Conservation (phyloP, 2,329 filamentous ascomycete species). For the Aspergillus aculeatus region DNA sequence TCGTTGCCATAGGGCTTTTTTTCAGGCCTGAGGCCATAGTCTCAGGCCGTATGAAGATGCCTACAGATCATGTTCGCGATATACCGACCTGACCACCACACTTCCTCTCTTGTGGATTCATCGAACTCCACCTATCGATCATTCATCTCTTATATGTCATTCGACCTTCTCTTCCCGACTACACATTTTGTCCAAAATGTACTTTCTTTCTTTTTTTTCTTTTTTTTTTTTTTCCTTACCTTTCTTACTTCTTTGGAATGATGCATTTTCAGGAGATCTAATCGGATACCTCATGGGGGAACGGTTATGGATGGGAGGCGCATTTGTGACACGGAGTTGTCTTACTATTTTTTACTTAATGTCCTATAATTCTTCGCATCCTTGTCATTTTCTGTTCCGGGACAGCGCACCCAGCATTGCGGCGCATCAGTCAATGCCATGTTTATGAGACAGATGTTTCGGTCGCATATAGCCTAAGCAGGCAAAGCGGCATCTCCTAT, state of each 20-base stretch:
- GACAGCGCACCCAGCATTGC: conserved; percentile 6
- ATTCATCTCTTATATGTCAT: not conserved
- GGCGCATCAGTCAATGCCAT: conserved; percentile 3
- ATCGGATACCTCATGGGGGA: conserved; percentile 18
- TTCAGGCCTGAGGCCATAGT: not conserved
- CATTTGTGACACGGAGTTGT: conserved; percentile 14
- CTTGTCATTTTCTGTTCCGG: conserved; percentile 7
- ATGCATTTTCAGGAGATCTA: conserved; percentile 11
- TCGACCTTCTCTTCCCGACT: not conserved
- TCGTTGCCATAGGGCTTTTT: not conserved
- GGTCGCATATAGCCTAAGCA: conserved; percentile 4
- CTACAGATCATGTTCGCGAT: not conserved
- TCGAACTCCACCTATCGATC: conserved; percentile 1
- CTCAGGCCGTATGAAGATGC: not conserved
- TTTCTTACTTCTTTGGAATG: not conserved
- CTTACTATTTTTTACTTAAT: conserved; percentile 15
- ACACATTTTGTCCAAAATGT: not conserved
- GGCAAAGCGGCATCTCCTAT: conserved; percentile 7
- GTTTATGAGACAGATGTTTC: conserved; percentile 17
- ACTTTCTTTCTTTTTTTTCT: too few species aligned
- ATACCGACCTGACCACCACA: conserved; percentile 7
- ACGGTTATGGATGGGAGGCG: conserved; percentile 16
- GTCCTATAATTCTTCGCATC: conserved; percentile 9
- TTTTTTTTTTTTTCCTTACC: not conserved
- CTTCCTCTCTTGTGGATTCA: conserved; percentile 7